phyloP scores from a whole-genome alignment of 805 yeast genomes.

The Candida maesae region DNA sequence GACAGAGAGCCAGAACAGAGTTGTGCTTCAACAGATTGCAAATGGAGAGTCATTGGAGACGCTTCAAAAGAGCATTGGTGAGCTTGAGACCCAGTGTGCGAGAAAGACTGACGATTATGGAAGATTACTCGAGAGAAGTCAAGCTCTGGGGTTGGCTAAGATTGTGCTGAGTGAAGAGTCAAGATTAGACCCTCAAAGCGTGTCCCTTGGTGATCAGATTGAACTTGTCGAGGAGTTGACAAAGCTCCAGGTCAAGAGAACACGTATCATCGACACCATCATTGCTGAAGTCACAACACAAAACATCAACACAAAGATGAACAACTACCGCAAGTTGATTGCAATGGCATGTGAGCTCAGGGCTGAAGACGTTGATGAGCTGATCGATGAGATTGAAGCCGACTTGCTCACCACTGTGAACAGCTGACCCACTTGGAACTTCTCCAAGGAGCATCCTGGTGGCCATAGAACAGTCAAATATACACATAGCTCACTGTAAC shows the following conservation, averaged over 20 bases:
- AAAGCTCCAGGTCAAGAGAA: constrained; percentile 49
- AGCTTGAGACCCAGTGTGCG: constrained; percentile 19
- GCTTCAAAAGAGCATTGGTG: constrained; percentile 12
- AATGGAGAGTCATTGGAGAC: constrained; percentile 19
- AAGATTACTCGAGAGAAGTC: constrained; percentile 56
- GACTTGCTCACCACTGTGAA: constrained; percentile 29
- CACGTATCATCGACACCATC: constrained; percentile 42
- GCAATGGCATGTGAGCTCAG: constrained; percentile 73
- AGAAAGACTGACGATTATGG: constrained; percentile 34
- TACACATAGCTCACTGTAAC: too few species aligned
- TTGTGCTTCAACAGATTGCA: constrained; percentile 25
- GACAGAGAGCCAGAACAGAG: constrained; percentile 30
- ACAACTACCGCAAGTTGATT: constrained; percentile 75
- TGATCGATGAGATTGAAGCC: constrained; percentile 72
- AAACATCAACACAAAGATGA: constrained; percentile 53
- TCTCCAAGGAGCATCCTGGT: too few species aligned
- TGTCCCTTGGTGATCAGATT: constrained; percentile 13
- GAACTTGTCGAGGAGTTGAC: constrained; percentile 41
- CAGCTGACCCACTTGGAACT: too few species aligned
- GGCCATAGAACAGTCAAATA: background rate
- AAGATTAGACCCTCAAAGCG: constrained; percentile 18
- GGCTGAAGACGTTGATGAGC: constrained; percentile 73
- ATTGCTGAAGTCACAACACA: constrained; percentile 45
- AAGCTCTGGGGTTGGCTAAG: constrained; percentile 56
- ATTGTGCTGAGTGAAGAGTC: constrained; percentile 54